Conservation (phyloP, 768 basidiomycete species). For the Leccinellum albellum region DNA sequence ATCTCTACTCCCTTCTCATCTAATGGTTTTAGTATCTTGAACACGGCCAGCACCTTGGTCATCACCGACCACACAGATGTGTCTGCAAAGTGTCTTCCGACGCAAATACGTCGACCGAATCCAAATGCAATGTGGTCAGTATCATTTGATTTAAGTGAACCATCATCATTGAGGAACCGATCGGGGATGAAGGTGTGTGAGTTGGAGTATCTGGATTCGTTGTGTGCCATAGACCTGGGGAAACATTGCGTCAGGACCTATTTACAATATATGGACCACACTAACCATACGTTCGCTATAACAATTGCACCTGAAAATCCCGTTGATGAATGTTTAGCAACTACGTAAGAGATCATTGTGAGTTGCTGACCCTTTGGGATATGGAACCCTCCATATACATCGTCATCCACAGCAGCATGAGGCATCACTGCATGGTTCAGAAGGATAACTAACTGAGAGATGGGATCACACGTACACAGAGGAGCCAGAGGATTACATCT, state of each 20-base stretch:
- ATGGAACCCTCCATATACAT: constrained; percentile 39
- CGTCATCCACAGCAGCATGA: constrained; percentile 34
- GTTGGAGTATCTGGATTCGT: constrained; percentile 31
- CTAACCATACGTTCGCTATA: constrained; percentile 11
- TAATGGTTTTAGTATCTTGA: constrained; percentile 4
- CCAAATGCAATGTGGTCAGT: constrained; percentile 15
- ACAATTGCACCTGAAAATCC: constrained; percentile 1
- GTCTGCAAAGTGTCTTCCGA: constrained; percentile 20
- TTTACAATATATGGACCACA: neutral
- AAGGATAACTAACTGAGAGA: neutral
- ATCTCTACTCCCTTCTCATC: constrained; percentile 12
- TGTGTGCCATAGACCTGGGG: constrained; percentile 15
- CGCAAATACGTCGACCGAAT: constrained; percentile 24
- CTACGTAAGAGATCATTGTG: neutral
- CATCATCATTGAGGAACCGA: constrained; percentile 32
- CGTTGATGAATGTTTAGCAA: neutral
- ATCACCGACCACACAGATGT: constrained; percentile 11
- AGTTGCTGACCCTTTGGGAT: constrained; percentile 39
- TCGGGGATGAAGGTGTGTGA: constrained; percentile 37
- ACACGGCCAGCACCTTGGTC: constrained; percentile 8
- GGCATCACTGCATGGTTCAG: constrained; percentile 17
- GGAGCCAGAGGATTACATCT: neutral
- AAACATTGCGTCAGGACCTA: neutral
- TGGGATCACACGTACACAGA: neutral
- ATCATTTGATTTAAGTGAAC: constrained; percentile 8